Evolutionary conservation across 2,329 filamentous ascomycete species (phyloP).

Genomic region (Bipolaris sorokiniana): DNA sequence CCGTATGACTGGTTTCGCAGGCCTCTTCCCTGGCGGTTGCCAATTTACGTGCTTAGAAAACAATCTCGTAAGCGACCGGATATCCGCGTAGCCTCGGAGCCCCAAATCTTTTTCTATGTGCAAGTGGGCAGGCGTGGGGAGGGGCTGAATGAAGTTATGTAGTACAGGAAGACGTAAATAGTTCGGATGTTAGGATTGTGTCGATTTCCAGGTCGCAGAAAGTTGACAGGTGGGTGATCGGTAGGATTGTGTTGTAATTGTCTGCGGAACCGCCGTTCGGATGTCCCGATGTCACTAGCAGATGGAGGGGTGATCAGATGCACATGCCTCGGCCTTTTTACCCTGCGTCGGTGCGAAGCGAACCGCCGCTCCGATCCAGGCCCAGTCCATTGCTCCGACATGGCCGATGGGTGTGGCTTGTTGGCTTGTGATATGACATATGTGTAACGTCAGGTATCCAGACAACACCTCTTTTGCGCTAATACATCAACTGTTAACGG

Average conservation of each 20-base stretch:
- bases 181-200: neutral
- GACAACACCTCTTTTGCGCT: neutral
- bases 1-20: constrained; percentile 6
- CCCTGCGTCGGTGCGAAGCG: constrained; percentile 17
- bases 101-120: neutral
- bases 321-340: constrained; percentile 15
- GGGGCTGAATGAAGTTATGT: neutral
- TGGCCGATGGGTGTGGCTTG: constrained; percentile 7
- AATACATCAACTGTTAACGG: neutral
- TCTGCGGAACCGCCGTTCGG: constrained; percentile 16
- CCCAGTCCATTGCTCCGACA: constrained; percentile 3
- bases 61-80: constrained; percentile 11
- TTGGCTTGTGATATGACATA: neutral
- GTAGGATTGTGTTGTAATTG: neutral
- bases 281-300: constrained; percentile 11
- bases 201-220: neutral
- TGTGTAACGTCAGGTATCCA: neutral
- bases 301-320: constrained; percentile 14
- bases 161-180: neutral
- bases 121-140: neutral
- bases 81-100: constrained; percentile 4
- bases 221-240: neutral
- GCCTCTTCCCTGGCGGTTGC: neutral
- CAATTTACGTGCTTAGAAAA: constrained; percentile 8
- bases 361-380: constrained; percentile 6